phyloP scores from a whole-genome alignment of 345 rosid genomes.

The Melaleuca alternifolia region DNA sequence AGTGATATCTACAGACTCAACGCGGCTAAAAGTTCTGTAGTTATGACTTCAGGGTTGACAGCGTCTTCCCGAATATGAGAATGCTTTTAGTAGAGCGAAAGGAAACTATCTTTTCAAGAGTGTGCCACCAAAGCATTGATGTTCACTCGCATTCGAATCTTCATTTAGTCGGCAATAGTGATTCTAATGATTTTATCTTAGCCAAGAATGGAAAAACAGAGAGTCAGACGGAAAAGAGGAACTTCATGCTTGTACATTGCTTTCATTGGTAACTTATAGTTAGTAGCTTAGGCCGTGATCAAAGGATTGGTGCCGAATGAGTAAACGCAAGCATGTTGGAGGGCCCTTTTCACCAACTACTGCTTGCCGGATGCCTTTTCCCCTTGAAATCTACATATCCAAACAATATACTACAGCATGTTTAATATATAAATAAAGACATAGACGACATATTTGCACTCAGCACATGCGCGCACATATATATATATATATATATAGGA shows the following conservation, averaged over 20 bases:
- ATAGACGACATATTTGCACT: neutral
- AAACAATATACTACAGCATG: neutral
- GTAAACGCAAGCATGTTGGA: neutral
- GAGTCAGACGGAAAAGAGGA: neutral
- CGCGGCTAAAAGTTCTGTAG: neutral
- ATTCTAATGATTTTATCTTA: neutral
- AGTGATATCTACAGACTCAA: neutral
- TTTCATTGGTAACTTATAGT: neutral
- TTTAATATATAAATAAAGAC: too few species aligned
- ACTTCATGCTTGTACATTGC: neutral
- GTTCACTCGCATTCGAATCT: neutral
- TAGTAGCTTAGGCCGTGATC: neutral
- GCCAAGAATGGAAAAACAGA: neutral
- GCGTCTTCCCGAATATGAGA: neutral
- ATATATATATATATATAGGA: neutral
- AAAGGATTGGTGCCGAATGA: neutral
- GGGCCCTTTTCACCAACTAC: neutral
- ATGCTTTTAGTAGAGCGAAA: neutral
- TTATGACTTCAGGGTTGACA: neutral
- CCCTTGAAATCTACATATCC: neutral
- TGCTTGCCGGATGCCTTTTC: neutral
- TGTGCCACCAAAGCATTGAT: neutral
- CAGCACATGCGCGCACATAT: neutral
- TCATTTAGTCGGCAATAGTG: neutral
- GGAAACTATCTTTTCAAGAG: neutral